Conservation (phyloP, 768 basidiomycete species). For the Boletus rex-veris region DNA sequence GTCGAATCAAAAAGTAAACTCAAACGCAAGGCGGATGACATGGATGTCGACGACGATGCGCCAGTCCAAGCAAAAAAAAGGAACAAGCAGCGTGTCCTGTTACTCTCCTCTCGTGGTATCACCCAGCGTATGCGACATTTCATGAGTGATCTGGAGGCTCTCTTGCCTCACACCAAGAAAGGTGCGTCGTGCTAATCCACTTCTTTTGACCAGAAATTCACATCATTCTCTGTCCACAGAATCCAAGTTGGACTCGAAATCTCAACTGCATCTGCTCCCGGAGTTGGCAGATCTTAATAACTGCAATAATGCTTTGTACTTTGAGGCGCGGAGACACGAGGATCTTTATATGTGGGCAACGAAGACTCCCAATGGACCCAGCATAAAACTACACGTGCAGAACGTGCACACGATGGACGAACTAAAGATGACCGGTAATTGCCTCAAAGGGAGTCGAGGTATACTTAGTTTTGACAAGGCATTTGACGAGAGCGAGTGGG, state of each 20-base stretch:
- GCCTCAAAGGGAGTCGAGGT: slow-evolving; percentile 91
- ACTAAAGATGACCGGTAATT: slow-evolving; percentile 99
- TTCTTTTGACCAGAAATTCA: neutral
- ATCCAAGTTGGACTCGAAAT: slow-evolving; percentile 96
- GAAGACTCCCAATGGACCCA: slow-evolving; percentile 96
- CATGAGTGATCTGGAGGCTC: slow-evolving; percentile 87
- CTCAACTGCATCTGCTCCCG: slow-evolving; percentile 85
- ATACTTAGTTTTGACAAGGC: slow-evolving; percentile 87
- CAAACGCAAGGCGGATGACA: slow-evolving; percentile 64
- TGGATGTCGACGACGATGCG: slow-evolving; percentile 54
- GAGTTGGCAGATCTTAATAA: slow-evolving; percentile 96
- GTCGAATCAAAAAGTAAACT: slow-evolving; percentile 41
- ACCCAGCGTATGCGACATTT: slow-evolving; percentile 97
- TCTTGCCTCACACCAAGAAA: slow-evolving; percentile 95
- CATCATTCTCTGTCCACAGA: slow-evolving; percentile 46
- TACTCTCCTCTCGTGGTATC: slow-evolving; percentile 90
- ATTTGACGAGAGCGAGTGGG: slow-evolving; percentile 89
- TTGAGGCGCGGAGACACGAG: slow-evolving; percentile 93
- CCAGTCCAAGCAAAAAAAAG: slow-evolving; percentile 49
- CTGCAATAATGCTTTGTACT: slow-evolving; percentile 96
- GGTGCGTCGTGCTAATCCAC: slow-evolving; percentile 47
- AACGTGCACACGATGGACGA: slow-evolving; percentile 99
- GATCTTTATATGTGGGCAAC: slow-evolving; percentile 96
- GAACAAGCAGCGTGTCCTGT: slow-evolving; percentile 93
- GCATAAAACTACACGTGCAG: slow-evolving; percentile 95